Percentiles rank a stretch among this genome's conserved stretches.
Evolutionary conservation across 2,329 filamentous ascomycete species (phyloP).

Genomic region (Exophiala viscosa): DNA sequence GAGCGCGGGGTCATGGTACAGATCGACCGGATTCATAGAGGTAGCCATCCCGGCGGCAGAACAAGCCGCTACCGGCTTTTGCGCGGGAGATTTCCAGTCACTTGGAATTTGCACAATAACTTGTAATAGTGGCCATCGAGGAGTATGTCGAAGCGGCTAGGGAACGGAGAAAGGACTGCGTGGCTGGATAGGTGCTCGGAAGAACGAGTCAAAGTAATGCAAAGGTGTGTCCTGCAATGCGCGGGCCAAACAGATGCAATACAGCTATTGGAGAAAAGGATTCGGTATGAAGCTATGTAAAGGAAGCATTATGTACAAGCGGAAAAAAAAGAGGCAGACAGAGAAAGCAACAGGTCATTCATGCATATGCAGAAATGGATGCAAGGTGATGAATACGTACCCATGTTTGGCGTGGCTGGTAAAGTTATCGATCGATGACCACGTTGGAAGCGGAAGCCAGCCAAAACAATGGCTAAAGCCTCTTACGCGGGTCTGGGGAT

Average conservation of each 20-base stretch:
- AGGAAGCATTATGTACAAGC: slow-evolving; percentile 19
- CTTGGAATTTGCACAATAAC: not conserved
- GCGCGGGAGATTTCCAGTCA: too few relatives aligned
- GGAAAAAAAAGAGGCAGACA: slow-evolving; percentile 4
- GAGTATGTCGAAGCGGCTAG: not conserved
- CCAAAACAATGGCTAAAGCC: not conserved
- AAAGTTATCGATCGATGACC: slow-evolving; percentile 12
- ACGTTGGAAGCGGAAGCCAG: not conserved
- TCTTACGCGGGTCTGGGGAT: not conserved
- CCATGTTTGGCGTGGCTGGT: slow-evolving; percentile 17
- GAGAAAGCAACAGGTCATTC: slow-evolving; percentile 2
- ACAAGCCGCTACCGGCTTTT: too few relatives aligned
- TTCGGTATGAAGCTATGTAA: slow-evolving; percentile 12
- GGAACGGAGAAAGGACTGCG: not conserved
- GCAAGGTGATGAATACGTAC: slow-evolving; percentile 6
- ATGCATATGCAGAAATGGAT: slow-evolving; percentile 9
- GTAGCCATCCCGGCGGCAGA: slow-evolving; percentile 14
- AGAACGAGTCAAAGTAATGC: not conserved
- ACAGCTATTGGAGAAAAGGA: slow-evolving; percentile 6
- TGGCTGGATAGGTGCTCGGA: not conserved
- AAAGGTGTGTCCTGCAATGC: not conserved
- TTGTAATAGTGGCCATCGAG: slow-evolving; percentile 5
- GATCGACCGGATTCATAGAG: slow-evolving; percentile 26
- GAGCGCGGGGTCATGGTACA: slow-evolving; percentile 26
- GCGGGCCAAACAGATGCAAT: slow-evolving; percentile 1